Evolutionary conservation across 73 alveolate genomes (phyloP), one percentile per base, ranked within the genome.

Genomic region (Paramecium sexaurelia): DNA sequence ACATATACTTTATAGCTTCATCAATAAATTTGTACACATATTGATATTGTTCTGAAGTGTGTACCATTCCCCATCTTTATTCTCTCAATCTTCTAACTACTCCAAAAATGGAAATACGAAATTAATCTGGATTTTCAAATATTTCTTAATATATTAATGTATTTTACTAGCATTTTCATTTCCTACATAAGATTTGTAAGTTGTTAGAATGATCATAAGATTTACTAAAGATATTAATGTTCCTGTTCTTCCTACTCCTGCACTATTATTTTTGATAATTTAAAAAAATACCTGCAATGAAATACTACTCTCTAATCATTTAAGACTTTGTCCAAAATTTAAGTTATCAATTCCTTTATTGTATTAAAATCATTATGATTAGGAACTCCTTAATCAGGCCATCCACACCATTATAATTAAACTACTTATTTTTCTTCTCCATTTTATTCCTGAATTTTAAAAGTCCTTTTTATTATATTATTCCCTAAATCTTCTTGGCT

Each of bases 191-290:
- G 20, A 9, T 45, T 78, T 19, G 26, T 78, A 78, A 6, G 75
- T 85, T 39, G 45, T 61, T 0, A 91, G 22, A 45, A 47, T 15
- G 17, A 92, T 61, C 82, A 75, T 75, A 27, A 67, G 37, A 71
- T 96, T 95, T 13, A 61, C 91, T 26, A 96, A 69, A 7, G 98
- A 93, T 45, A 98, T 92, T 57, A 97, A 86, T 83, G 99, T 97
- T 17, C 99, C 99, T 24, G 99, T 97, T 56, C 99, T 96, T 9
- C 99, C 99, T 22, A 98, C 95, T 5, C 99, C 99, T 7, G 99
- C 99, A 86, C 98, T 92, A 37, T 45, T 19, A 33, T 17, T 55
- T 5, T 35, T 41, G 11, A 7, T 1, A 51, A 20, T 6, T 47
- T 10, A 55, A 85, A 27, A 55, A 27, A 41, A 1, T 86, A 86